Evolutionary conservation across 192 early-diverging fungal genomes (phyloP), one percentile per base, ranked within the genome.

Genomic region (Kickxella alabastrina): DNA sequence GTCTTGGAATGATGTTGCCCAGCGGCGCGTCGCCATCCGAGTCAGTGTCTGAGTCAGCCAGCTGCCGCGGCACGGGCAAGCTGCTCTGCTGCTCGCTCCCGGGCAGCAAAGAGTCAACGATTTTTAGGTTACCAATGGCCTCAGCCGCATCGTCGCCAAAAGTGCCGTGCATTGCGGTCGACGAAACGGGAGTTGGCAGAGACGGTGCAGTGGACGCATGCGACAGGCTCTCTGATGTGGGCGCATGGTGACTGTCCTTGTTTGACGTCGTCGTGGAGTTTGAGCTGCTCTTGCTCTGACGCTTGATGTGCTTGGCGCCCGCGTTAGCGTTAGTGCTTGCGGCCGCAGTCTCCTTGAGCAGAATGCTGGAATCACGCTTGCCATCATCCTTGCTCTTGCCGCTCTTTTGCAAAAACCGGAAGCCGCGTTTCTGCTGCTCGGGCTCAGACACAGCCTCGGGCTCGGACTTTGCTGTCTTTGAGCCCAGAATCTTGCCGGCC

Each of bases 101-200:
- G n/a, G 49, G 39, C n/a, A 32, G 31, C 14, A 65, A 61, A 37
- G 66, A 76, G 19, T 76, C 65, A 1, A 59, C 51, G 32, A 68
- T 62, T 46, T 66, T 65, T 6, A 68, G 43, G 43, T 77, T 77
- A 42, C 65, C 62, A 48, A 68, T 65, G 9, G 65, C 67, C 32
- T 68, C 56, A 0, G 67, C 49, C 0, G 65, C 74, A 18, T 65
- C 67, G 43, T 70, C 62, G n/a, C 53, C 74, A 77, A 69, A 69
- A 12, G 57, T 59, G 18, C 59, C 62, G 14, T 44, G 67, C 12
- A 48, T 28, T 7, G 57, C 53, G 6, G 55, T 49, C 5, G 51
- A 58, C 12, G 46, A 42, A 12, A 55, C 51, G 14, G 58, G 58
- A 6, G 73, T 51, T 0, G 74, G 62, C 49, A 77, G 57, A 35